Evolutionary conservation across 306 rosid genomes (phyloP), one percentile per base, ranked within the genome.

Genomic region (Ormosia semicastrata): DNA sequence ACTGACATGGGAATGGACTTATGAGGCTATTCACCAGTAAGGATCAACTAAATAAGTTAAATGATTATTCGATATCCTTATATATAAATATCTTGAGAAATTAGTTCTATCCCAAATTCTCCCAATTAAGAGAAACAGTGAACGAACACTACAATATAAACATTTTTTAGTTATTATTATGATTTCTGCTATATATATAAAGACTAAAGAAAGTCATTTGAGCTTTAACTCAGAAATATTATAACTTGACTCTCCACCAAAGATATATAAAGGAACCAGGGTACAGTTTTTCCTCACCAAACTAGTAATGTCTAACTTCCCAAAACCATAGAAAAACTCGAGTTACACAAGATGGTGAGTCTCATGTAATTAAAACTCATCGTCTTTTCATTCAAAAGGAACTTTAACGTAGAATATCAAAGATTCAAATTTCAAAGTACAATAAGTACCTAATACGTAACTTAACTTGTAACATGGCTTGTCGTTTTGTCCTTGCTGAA

Each of bases 381-480:
- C n/a, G 5, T 30, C 41, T 69, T 11, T 69, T n/a, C 50, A 39
- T 65, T 65, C 52, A 18, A 66, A 66, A 40, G 49, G 10, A 66
- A 66, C 34, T 65, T 65, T n/a, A 65, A 3, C 4, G 50, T 15
- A 66, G 33, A 66, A 40, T 11, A 14, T 43, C 15, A 18, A 1
- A 40, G 15, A 12, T 8, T 5, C 5, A 39, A 66, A 41, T 24
- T 24, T 5, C 5, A 39, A 66, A 41, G 39, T 24, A 40, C 18
- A 37, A 12, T 11, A 58, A 34, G 36, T 41, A 17, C 58, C 7
- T n/a, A 60, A 71, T 11, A 12, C 47, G 44, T 50, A 50, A 62
- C 46, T 14, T 79, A 44, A 70, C 60, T 80, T 41, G 49, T 47
- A 71, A 72, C 63, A 11, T 46, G 58, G 52, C 46, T 60, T 50